These are phyloP conservation scores for Termitomyces sp. DNA, from an alignment of 768 basidiomycete genomes.

Conservation along the genomic window DNA sequence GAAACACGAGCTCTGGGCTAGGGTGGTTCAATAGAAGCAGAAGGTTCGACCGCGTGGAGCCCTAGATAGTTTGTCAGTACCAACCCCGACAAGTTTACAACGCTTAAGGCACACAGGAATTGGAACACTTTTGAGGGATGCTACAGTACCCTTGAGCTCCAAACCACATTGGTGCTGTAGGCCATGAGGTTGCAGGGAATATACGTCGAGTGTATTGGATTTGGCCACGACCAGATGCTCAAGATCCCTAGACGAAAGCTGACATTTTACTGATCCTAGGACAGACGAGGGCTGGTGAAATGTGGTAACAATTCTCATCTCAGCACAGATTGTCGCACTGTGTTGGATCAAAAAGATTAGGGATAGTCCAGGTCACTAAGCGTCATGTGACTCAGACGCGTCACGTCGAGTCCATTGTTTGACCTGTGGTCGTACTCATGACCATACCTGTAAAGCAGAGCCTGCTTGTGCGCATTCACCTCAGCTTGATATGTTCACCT, in stretches of 20 bases:
- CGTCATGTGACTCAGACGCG: not conserved
- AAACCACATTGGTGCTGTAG: slow-evolving; percentile 52
- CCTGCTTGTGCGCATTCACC: not conserved
- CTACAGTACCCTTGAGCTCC: slow-evolving; percentile 67
- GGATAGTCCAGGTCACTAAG: not conserved
- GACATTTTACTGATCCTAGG: slow-evolving; percentile 61
- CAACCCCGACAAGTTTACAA: slow-evolving; percentile 8
- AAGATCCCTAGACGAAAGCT: slow-evolving; percentile 43
- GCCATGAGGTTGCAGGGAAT: slow-evolving; percentile 55
- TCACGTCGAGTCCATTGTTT: no score
- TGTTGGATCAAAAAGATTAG: not conserved
- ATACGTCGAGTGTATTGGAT: slow-evolving; percentile 60
- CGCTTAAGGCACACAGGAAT: slow-evolving; percentile 36
- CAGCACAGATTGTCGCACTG: not conserved
- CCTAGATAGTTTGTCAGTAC: slow-evolving; percentile 15
- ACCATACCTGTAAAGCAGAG: no score
- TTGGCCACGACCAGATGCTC: slow-evolving; percentile 71
- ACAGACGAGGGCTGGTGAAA: slow-evolving; percentile 77
- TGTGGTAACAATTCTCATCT: slow-evolving; percentile 62
- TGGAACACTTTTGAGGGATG: slow-evolving; percentile 49
- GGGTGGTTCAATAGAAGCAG: slow-evolving; percentile 73
- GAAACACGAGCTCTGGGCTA: slow-evolving; percentile 63
- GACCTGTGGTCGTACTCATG: no score
- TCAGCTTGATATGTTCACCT: not conserved
- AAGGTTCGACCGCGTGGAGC: slow-evolving; percentile 41